Base-by-base conservation (phyloP, 2,329 filamentous ascomycete genomes). In the Elsinoe perseae region DNA sequence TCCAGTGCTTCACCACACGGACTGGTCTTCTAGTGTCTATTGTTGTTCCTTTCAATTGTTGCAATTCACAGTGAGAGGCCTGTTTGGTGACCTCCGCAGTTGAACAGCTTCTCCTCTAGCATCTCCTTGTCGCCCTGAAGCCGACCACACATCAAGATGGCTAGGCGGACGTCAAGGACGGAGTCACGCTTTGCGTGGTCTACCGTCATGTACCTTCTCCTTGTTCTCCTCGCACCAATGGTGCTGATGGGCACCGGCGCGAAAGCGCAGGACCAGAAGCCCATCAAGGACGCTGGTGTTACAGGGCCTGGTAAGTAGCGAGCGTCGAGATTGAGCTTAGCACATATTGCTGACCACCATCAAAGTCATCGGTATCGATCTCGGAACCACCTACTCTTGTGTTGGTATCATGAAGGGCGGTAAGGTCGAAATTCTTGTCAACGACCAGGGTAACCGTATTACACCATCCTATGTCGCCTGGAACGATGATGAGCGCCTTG, bases 371-470 rank as follows among this genome's bases (percentile, higher is more conserved):
- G 90, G 90, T 83, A 95, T 95, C 76, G 89, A 95, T 85, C 75
- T 95, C 70, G 90, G 90, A 76, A 95, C 90, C 54, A 95, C 90
- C 63, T 83, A 83, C 72, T 82, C 80, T 64, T 95, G 90, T 76
- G 89, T 95, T 67, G 90, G 88, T 86, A 89, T 95, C 72, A 95
- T 95, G 89, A 86, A 91, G 72, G 87, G 89, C 72, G 90, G 90
- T 73, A 93, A 92, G 76, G 89, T 95, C 65, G 89, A 95, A 70
- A 95, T 95, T 77, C 81, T 95, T 66, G 88, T 89, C 76, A 95
- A 95, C 80, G 89, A 95, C 76, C 90, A 95, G 80, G 89, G 89
- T 80, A 90, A 95, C 83, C 87, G 89, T 79, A 95, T 95, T 66
- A 95, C 90, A 66, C 90, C 90, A 56, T 71, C 70, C n/a, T 72